Evolutionary conservation across 148 eudicot species (phyloP).

Genomic region (Dianthus caryophyllus): DNA sequence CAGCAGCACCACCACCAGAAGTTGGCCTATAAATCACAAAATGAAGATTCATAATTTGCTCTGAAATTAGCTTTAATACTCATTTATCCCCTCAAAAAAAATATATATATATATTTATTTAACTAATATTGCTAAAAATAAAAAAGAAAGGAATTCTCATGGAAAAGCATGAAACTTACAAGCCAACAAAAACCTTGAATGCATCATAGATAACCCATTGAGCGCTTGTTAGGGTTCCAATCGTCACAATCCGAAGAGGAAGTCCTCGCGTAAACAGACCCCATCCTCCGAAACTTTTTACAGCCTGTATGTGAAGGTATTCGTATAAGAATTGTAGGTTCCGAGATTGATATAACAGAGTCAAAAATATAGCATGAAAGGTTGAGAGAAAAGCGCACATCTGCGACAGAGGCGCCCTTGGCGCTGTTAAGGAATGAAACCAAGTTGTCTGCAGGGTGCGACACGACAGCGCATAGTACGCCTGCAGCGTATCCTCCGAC

Average conservation of each 20-base stretch:
- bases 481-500: constrained; percentile 71
- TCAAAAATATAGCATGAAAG: neutral
- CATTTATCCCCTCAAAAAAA: no score
- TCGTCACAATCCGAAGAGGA: constrained; percentile 75
- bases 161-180: constrained; percentile 42
- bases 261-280: constrained; percentile 74
- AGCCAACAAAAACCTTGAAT: constrained; percentile 67
- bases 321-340: no score
- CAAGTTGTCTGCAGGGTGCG: constrained; percentile 74
- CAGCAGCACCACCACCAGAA: constrained; percentile 25
- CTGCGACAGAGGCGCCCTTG: constrained; percentile 55
- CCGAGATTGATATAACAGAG: no score
- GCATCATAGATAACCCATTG: constrained; percentile 80
- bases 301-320: constrained; percentile 43
- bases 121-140: no score
- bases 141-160: no score
- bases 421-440: constrained; percentile 72
- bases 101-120: no score
- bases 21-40: constrained; percentile 28
- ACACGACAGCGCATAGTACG: constrained; percentile 56
- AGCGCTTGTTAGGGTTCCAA: constrained; percentile 70
- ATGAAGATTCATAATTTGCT: no score
- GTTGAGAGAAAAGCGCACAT: constrained; percentile 16
- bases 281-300: constrained; percentile 56
- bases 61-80: no score